These are phyloP conservation scores for Gliomastix tumulicola DNA, from an alignment of 2,329 filamentous ascomycete species.

Conservation along the genomic window DNA sequence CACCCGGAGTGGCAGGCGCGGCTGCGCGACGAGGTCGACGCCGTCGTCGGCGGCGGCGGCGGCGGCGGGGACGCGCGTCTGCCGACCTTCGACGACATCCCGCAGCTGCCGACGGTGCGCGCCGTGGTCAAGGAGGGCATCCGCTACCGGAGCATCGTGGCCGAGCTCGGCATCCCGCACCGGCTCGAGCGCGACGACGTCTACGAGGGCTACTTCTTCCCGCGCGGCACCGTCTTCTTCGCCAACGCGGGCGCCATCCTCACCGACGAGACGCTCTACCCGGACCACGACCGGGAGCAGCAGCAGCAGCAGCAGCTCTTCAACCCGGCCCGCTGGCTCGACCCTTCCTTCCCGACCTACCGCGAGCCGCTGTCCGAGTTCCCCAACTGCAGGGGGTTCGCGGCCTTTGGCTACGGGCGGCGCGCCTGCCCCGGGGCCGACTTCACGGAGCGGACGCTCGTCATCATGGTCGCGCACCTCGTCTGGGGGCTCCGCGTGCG, in stretches of 20 bases:
- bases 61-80: slow-evolving; percentile 23
- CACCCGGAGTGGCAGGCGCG: slow-evolving; percentile 23
- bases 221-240: slow-evolving; percentile 42
- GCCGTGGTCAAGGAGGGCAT: slow-evolving; percentile 35
- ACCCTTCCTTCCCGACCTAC: slow-evolving; percentile 27
- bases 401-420: slow-evolving; percentile 46
- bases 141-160: slow-evolving; percentile 41
- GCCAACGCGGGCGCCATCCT: slow-evolving; percentile 38
- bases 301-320: slow-evolving; percentile 28
- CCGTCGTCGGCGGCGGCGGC: too few species aligned
- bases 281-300: too few species aligned
- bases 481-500: slow-evolving; percentile 26
- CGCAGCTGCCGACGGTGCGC: slow-evolving; percentile 26
- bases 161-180: slow-evolving; percentile 36
- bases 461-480: slow-evolving; percentile 28
- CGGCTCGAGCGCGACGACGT: slow-evolving; percentile 42
- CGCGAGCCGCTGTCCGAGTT: slow-evolving; percentile 26
- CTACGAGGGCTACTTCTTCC: slow-evolving; percentile 45
- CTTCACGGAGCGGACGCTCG: slow-evolving; percentile 31
- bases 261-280: slow-evolving; percentile 30
- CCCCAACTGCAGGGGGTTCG: slow-evolving; percentile 31
- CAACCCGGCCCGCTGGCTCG: slow-evolving; percentile 30
- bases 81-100: slow-evolving; percentile 24
- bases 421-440: slow-evolving; percentile 36
- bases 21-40: slow-evolving; percentile 30